A percentile compares a stretch with the other conserved stretches of the same genome.
These are phyloP conservation scores for Hymenoscyphus salicellus DNA, from an alignment of 2,329 filamentous ascomycete genomes.

Conservation along the genomic window DNA sequence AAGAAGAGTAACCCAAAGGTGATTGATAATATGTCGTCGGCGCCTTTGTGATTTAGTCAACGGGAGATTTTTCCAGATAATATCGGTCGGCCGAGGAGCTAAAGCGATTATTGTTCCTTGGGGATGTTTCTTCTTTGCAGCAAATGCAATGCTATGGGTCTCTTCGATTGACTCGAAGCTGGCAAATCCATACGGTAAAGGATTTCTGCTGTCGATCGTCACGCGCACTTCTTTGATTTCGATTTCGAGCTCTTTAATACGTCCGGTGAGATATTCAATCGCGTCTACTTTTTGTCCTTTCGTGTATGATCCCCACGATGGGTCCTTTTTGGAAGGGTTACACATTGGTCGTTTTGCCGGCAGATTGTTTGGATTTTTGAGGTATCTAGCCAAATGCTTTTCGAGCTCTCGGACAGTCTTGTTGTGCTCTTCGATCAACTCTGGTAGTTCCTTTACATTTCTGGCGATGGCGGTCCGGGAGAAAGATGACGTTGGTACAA, in stretches of 20 bases:
- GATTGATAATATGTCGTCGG: conserved; percentile 74
- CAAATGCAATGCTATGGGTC: conserved; percentile 83
- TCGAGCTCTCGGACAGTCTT: conserved; percentile 79
- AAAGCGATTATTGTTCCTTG: conserved; percentile 73
- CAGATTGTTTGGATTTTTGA: conserved; percentile 79
- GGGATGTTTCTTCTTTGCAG: conserved; percentile 75
- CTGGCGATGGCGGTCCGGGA: conserved; percentile 80
- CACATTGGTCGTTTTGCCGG: conserved; percentile 75
- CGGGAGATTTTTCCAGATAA: conserved; percentile 93
- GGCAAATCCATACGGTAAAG: conserved; percentile 89
- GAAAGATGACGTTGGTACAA: conserved; percentile 74
- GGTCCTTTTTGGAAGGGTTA: conserved; percentile 76
- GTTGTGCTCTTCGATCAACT: conserved; percentile 80
- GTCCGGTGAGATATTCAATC: conserved; percentile 85
- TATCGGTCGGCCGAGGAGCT: conserved; percentile 82
- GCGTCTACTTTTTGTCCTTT: conserved; percentile 80
- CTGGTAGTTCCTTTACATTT: conserved; percentile 86
- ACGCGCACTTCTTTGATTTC: conserved; percentile 81
- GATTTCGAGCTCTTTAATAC: conserved; percentile 77
- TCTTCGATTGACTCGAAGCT: conserved; percentile 87
- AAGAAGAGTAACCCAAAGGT: conserved; percentile 76
- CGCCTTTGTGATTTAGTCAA: conserved; percentile 65
- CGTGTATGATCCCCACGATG: conserved; percentile 60
- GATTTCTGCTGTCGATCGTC: conserved; percentile 80
- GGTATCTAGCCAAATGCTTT: conserved; percentile 78